Conservation (phyloP, 208 protist genomes). For the Strigomonas culicis region DNA sequence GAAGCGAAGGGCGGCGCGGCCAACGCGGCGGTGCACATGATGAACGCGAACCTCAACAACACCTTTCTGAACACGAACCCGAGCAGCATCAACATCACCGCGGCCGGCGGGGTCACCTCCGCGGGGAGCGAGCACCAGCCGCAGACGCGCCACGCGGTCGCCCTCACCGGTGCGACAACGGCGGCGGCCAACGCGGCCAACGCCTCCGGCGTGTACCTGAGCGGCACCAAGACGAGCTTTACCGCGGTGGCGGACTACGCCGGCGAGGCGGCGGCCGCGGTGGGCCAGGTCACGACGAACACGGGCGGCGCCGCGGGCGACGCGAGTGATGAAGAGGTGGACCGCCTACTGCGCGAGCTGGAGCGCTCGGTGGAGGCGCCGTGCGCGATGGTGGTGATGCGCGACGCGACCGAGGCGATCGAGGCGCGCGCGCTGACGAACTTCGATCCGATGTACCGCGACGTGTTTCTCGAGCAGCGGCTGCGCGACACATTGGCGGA, state of each 20-base stretch:
- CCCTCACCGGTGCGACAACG: neutral
- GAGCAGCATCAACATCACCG: neutral
- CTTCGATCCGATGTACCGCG: conserved; percentile 71
- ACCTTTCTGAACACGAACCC: neutral
- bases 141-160: conserved; percentile 1
- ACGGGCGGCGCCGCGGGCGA: conserved; percentile 20
- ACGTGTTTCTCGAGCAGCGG: conserved; percentile 78
- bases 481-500: conserved; percentile 79
- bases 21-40: neutral
- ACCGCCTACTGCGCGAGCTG: conserved; percentile 72
- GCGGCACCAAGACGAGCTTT: conserved; percentile 6
- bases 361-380: conserved; percentile 62
- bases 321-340: conserved; percentile 73
- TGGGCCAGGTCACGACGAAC: conserved; percentile 44
- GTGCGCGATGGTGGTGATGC: conserved; percentile 61
- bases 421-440: conserved; percentile 70
- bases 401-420: conserved; percentile 72
- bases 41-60: conserved; percentile 7
- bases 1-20: neutral
- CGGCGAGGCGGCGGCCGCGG: conserved; percentile 25
- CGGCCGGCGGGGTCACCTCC: no score
- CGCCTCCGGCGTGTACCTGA: neutral
- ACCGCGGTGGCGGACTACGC: conserved; percentile 2
- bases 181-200: conserved; percentile 6
- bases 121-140: neutral